These are phyloP conservation scores for Eruca vesicaria DNA, from an alignment of 441 rosid genomes.

Conservation along the genomic window DNA sequence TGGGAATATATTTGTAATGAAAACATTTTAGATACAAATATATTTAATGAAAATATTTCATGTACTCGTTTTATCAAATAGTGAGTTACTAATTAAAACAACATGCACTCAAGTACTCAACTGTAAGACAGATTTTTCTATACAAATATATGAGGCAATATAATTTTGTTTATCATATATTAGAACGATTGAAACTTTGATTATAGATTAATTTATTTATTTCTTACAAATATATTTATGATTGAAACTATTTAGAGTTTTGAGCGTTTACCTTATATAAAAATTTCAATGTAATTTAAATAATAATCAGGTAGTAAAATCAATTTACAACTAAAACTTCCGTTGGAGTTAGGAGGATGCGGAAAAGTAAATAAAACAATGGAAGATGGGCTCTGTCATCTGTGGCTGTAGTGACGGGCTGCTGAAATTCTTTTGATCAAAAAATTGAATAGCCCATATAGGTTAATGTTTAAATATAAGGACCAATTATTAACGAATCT, in stretches of 20 bases:
- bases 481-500: too few species aligned
- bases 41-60: too few species aligned
- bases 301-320: not conserved
- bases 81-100: too few species aligned
- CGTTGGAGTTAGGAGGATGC: not conserved
- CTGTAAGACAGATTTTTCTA: too few species aligned
- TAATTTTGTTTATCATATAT: not conserved
- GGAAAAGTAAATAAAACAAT: not conserved
- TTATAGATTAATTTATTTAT: not conserved
- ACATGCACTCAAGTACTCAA: too few species aligned
- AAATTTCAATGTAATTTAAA: not conserved
- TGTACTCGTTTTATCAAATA: too few species aligned
- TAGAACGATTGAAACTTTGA: not conserved
- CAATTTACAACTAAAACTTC: not conserved
- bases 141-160: not conserved
- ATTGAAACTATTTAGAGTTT: not conserved
- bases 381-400: constrained; percentile 14
- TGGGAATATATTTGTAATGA: too few species aligned
- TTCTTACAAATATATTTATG: not conserved
- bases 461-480: too few species aligned
- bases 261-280: not conserved
- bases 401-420: not conserved
- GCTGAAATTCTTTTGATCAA: too few species aligned
- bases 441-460: too few species aligned
- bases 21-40: too few species aligned